Percentiles rank a stretch among this genome's conserved stretches.
Evolutionary conservation across 2,329 filamentous ascomycete genomes (phyloP).

Genomic region (Alternaria sp.): DNA sequence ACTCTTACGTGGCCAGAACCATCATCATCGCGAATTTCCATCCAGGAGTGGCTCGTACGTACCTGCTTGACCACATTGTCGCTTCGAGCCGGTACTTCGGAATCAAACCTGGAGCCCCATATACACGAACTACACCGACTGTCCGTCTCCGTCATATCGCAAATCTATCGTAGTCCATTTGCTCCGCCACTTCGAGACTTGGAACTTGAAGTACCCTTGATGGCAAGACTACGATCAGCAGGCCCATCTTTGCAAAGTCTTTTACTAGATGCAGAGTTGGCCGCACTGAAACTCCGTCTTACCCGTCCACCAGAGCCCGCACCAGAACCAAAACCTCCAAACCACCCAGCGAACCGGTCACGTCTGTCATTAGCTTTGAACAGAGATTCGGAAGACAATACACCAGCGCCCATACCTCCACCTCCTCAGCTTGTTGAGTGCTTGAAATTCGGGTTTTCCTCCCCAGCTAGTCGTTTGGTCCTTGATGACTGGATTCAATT

Average conservation of each 20-base stretch:
- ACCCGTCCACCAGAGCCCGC: slow-evolving; percentile 38
- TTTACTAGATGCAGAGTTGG: slow-evolving; percentile 79
- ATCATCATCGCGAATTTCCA: slow-evolving; percentile 56
- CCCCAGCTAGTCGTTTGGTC: slow-evolving; percentile 75
- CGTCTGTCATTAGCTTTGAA: slow-evolving; percentile 42
- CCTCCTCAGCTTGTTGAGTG: slow-evolving; percentile 83
- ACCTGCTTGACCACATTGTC: slow-evolving; percentile 71
- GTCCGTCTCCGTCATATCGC: slow-evolving; percentile 70
- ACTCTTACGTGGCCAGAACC: slow-evolving; percentile 60
- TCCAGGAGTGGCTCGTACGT: slow-evolving; percentile 74
- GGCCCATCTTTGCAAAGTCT: slow-evolving; percentile 76
- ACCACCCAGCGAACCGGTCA: slow-evolving; percentile 36
- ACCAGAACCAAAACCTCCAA: slow-evolving; percentile 32
- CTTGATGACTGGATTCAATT: slow-evolving; percentile 94
- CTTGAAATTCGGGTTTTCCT: slow-evolving; percentile 81
- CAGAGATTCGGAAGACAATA: slow-evolving; percentile 42
- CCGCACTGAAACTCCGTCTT: slow-evolving; percentile 70
- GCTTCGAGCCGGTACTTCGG: slow-evolving; percentile 49
- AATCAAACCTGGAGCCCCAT: slow-evolving; percentile 50
- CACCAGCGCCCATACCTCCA: slow-evolving; percentile 55
- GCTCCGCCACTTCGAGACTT: slow-evolving; percentile 67
- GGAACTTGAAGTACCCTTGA: slow-evolving; percentile 74
- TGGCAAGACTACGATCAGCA: slow-evolving; percentile 69
- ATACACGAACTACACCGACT: slow-evolving; percentile 74
- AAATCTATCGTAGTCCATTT: slow-evolving; percentile 72